Evolutionary conservation across 176 grass and related monocot genomes (phyloP), one percentile per base, ranked within the genome.

Genomic region (Elymus sibiricus): DNA sequence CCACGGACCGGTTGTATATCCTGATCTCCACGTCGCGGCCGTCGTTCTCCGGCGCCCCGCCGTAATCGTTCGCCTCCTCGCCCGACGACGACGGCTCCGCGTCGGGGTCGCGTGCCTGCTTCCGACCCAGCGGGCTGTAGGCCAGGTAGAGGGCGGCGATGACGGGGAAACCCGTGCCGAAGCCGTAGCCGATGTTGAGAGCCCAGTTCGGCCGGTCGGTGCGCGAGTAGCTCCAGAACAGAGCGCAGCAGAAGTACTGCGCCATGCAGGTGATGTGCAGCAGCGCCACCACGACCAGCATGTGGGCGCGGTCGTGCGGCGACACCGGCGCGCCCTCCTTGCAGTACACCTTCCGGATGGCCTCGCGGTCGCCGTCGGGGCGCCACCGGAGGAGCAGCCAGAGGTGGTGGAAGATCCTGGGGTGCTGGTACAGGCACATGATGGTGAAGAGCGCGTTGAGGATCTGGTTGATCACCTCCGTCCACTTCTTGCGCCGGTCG

Each of bases 371-470:
- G 83, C 84, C 88, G 26, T 59, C 65, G 9, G 74, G 35, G 31
- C 79, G 81, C 97, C 97, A 99, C 70, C 90, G 91, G 83, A 92
- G 82, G 63, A 96, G 76, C 24, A 96, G 87, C 26, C 94, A 79
- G 6, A 99, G 78, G 59, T 99, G 97, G 86, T 99, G 93, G 79
- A 90, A 92, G 74, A 99, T 76, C 63, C 76, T 94, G 61, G 97
- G 97, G 64, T 99, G 92, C 69, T 96, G 90, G 82, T 96, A 99
- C n/a, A 99, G 64, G 84, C 94, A 99, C 92, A 99, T 93, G 88
- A 96, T 90, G 70, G 97, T 99, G 87, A 99, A 96, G 85, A 99
- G 90, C 78, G 94, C 97, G 77, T 99, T 99, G 26, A 99, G 87
- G 66, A 99, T 94, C 85, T 99, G 97, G 82, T 99, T 96, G 82